Evolutionary conservation across 768 basidiomycete genomes (phyloP).

Genomic region (Tephrocybe sp.): DNA sequence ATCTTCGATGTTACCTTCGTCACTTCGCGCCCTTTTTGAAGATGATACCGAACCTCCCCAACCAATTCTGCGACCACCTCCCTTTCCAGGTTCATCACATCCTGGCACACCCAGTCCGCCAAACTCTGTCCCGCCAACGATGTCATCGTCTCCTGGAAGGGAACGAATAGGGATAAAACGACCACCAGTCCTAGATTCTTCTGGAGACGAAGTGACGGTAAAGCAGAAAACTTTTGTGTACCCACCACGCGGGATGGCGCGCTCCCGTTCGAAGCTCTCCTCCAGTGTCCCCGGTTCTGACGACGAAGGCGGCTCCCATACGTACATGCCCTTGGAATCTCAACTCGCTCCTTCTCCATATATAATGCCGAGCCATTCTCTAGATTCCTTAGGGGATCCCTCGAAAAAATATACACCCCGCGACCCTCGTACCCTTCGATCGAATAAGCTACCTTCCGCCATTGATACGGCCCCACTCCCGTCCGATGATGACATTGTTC

Average conservation of each 20-base stretch:
- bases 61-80: constrained; percentile 38
- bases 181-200: constrained; percentile 25
- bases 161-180: constrained; percentile 32
- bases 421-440: constrained; percentile 4
- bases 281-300: constrained; percentile 22
- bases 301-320: constrained; percentile 19
- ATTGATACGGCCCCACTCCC: background rate
- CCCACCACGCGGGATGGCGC: constrained; percentile 41
- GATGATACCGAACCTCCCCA: constrained; percentile 38
- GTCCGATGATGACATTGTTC: constrained; percentile 5
- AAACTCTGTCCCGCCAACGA: constrained; percentile 20
- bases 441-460: background rate
- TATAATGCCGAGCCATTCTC: constrained; percentile 8
- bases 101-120: constrained; percentile 24
- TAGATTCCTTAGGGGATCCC: constrained; percentile 9
- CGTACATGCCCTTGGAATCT: background rate
- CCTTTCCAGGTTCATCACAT: constrained; percentile 26
- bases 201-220: constrained; percentile 26
- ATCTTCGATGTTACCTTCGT: constrained; percentile 64
- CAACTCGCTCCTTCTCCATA: constrained; percentile 6
- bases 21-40: constrained; percentile 77
- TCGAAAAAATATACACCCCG: constrained; percentile 1
- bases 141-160: constrained; percentile 33
- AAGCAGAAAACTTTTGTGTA: constrained; percentile 54
- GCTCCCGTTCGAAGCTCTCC: constrained; percentile 31